These are phyloP conservation scores for Gamarada debralockiae DNA, from an alignment of 495 filamentous ascomycete genomes.

Conservation along the genomic window DNA sequence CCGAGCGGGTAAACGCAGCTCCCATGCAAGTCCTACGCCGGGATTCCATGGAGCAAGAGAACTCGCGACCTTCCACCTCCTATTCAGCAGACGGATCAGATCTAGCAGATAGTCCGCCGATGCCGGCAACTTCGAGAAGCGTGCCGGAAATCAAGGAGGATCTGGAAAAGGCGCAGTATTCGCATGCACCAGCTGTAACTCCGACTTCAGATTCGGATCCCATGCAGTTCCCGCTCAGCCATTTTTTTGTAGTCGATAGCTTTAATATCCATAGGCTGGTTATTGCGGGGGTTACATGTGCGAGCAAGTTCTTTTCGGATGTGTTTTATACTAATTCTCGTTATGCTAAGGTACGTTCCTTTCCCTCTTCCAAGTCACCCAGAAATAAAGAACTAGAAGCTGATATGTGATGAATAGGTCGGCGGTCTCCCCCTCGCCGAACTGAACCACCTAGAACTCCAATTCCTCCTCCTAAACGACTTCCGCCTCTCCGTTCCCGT, in stretches of 20 bases:
- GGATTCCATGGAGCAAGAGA: slow-evolving; percentile 4
- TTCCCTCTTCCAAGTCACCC: neutral
- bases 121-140: slow-evolving; percentile 9
- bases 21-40: slow-evolving; percentile 16
- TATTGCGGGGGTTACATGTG: slow-evolving; percentile 96
- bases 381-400: neutral
- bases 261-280: slow-evolving; percentile 98
- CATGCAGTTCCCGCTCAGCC: slow-evolving; percentile 37
- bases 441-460: slow-evolving; percentile 93
- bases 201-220: slow-evolving; percentile 14
- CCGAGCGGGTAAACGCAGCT: slow-evolving; percentile 75
- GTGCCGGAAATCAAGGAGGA: slow-evolving; percentile 14
- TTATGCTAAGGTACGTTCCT: slow-evolving; percentile 84
- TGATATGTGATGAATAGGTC: slow-evolving; percentile 53
- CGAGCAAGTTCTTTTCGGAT: slow-evolving; percentile 99
- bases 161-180: slow-evolving; percentile 24
- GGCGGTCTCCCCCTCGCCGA: slow-evolving; percentile 94
- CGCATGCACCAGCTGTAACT: slow-evolving; percentile 25
- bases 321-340: slow-evolving; percentile 99
- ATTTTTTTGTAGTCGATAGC: slow-evolving; percentile 97
- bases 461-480: slow-evolving; percentile 95
- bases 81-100: slow-evolving; percentile 26
- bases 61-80: slow-evolving; percentile 19
- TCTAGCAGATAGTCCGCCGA: slow-evolving; percentile 22
- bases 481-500: slow-evolving; percentile 93